Evolutionary conservation across 1,139 yeast species (phyloP).

Genomic region (Protomyces inundatus): DNA sequence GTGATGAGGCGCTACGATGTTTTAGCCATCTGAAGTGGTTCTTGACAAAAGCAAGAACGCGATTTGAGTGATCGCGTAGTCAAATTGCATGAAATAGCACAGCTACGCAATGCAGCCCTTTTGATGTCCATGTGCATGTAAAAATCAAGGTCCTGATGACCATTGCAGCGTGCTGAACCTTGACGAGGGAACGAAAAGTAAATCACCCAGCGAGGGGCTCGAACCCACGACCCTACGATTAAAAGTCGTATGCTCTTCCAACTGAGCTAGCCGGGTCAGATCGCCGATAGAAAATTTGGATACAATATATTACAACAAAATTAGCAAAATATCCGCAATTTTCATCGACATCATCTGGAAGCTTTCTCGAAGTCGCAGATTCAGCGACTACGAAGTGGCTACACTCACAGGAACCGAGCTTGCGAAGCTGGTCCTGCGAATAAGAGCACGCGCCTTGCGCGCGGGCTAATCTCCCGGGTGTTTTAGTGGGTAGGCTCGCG

Average conservation of each 20-base stretch:
- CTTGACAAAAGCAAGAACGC: background rate
- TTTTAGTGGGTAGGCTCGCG: no score
- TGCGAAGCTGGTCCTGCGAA: no score
- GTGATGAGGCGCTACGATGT: background rate
- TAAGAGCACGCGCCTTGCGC: no score
- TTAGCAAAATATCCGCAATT: no score
- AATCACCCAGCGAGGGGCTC: background rate
- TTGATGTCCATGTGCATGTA: background rate
- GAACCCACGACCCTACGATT: conserved; percentile 2
- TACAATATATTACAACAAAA: background rate
- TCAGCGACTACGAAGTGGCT: no score
- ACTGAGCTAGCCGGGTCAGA: conserved; percentile 1
- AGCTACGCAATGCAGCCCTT: background rate
- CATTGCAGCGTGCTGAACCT: background rate
- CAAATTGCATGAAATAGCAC: no score
- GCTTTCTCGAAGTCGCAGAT: no score
- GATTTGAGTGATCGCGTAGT: background rate
- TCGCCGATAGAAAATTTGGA: background rate
- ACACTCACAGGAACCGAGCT: no score
- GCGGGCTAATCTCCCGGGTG: no score
- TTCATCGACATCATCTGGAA: no score
- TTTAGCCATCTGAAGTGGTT: no score
- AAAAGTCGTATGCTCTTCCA: conserved; percentile 1
- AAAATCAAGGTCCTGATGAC: background rate
- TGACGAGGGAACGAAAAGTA: background rate